These are phyloP conservation scores for Trametes sanguinea DNA, from an alignment of 768 basidiomycete species.

Conservation along the genomic window DNA sequence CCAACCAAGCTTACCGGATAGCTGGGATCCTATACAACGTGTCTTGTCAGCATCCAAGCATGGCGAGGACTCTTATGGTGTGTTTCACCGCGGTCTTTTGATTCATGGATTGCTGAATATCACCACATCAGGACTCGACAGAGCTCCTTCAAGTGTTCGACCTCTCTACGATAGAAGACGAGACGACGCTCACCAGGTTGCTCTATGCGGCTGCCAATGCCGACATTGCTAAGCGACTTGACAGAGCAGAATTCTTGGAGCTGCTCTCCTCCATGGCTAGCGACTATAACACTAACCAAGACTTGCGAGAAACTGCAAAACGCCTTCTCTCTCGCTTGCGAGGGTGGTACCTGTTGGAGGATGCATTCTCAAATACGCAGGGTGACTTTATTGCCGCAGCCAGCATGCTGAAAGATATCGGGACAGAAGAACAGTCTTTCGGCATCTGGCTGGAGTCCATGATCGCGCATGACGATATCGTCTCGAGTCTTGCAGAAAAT, in stretches of 20 bases:
- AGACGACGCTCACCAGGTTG: conserved; percentile 56
- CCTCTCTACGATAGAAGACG: conserved; percentile 47
- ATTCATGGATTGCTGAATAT: neutral
- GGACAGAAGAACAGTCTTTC: conserved; percentile 63
- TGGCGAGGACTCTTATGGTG: conserved; percentile 49
- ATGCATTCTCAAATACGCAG: conserved; percentile 55
- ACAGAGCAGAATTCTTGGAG: conserved; percentile 43
- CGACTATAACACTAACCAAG: conserved; percentile 40
- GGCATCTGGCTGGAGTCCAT: conserved; percentile 77
- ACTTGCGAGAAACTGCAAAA: conserved; percentile 47
- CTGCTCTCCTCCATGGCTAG: conserved; percentile 41
- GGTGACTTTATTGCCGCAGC: conserved; percentile 54
- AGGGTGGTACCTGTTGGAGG: conserved; percentile 63
- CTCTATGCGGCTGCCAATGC: conserved; percentile 66
- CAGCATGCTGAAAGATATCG: conserved; percentile 58
- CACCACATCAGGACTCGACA: conserved; percentile 51
- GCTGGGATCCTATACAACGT: conserved; percentile 63
- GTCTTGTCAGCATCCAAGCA: conserved; percentile 62
- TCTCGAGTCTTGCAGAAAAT: conserved; percentile 46
- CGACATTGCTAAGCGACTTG: conserved; percentile 59
- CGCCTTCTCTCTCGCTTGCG: conserved; percentile 52
- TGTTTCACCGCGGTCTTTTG: conserved; percentile 26
- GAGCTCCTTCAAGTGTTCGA: conserved; percentile 59
- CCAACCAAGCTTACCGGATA: conserved; percentile 58
- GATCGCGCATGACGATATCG: conserved; percentile 56